Evolutionary conservation across 1,284 basidiomycete species (phyloP).

Genomic region (Pyrrhoderma noxium): DNA sequence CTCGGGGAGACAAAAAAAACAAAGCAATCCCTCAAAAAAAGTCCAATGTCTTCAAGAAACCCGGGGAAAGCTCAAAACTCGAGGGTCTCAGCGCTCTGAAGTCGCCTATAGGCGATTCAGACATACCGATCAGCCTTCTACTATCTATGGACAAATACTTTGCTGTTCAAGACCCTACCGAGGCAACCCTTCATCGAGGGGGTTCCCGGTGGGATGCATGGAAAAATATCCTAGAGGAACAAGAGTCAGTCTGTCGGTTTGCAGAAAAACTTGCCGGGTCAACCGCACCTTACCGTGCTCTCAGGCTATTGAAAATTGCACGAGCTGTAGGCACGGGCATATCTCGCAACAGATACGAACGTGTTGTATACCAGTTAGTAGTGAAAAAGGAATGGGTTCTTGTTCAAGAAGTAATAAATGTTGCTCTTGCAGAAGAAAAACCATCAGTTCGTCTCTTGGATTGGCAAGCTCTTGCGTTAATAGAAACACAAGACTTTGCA

Average conservation of each 20-base stretch:
- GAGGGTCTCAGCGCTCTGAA: neutral
- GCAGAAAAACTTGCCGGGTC: constrained; percentile 39
- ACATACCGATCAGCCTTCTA: constrained; percentile 2
- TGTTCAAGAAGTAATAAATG: constrained; percentile 38
- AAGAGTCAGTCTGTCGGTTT: constrained; percentile 34
- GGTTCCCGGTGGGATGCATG: neutral
- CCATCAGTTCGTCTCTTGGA: constrained; percentile 53
- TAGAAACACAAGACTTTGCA: constrained; percentile 45
- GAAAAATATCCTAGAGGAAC: constrained; percentile 30
- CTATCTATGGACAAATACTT: constrained; percentile 6
- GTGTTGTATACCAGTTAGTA: constrained; percentile 42
- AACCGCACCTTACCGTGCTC: constrained; percentile 32
- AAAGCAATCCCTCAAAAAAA: neutral
- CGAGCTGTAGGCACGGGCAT: constrained; percentile 41
- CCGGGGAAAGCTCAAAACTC: too few species aligned
- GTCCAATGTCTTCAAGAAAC: too few species aligned
- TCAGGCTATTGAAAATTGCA: constrained; percentile 41
- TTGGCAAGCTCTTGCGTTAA: constrained; percentile 54
- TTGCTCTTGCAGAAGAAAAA: constrained; percentile 42
- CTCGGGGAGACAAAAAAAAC: neutral
- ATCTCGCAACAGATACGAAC: constrained; percentile 52
- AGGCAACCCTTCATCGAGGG: constrained; percentile 2
- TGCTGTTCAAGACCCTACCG: neutral
- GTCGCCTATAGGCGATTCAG: neutral
- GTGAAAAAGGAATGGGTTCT: constrained; percentile 40